Evolutionary conservation across 768 basidiomycete genomes (phyloP).

Genomic region (Kwoniella mangroviensis): DNA sequence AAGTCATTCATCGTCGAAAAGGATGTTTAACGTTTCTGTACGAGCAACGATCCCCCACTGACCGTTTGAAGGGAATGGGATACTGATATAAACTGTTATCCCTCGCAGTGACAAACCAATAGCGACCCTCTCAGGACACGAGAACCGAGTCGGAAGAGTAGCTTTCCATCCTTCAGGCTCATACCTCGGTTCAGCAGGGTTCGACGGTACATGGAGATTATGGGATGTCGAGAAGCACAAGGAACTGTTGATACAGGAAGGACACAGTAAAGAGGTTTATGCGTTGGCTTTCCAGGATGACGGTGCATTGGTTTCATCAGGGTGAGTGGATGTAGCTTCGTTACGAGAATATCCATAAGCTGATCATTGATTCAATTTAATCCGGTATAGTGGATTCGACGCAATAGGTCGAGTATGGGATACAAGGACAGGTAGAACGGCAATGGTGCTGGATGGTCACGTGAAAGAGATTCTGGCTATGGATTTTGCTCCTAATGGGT

Average conservation of each 20-base stretch:
- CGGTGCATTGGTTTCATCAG: constrained; percentile 88
- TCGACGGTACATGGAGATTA: constrained; percentile 94
- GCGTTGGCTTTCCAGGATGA: constrained; percentile 94
- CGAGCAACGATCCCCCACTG: too few relatives aligned
- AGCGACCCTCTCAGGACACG: constrained; percentile 84
- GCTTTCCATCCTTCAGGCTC: constrained; percentile 95
- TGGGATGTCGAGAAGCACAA: constrained; percentile 87
- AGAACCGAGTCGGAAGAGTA: constrained; percentile 86
- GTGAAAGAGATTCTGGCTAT: constrained; percentile 88
- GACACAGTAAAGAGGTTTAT: constrained; percentile 96
- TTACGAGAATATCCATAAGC: too few relatives aligned
- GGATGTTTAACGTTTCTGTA: too few relatives aligned
- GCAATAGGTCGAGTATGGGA: constrained; percentile 99
- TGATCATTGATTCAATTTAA: constrained; percentile 8
- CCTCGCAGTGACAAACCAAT: constrained; percentile 75
- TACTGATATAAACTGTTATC: not conserved
- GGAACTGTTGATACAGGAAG: constrained; percentile 89
- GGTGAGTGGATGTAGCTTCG: constrained; percentile 64
- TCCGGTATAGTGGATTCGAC: constrained; percentile 75
- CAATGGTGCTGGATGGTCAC: constrained; percentile 97
- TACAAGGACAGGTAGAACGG: constrained; percentile 87
- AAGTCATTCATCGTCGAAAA: too few relatives aligned
- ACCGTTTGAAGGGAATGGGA: too few relatives aligned
- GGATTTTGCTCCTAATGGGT: constrained; percentile 96
- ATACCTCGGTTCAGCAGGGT: constrained; percentile 92